These are phyloP conservation scores for Calycina marina DNA, from an alignment of 2,329 filamentous ascomycete genomes.

Conservation along the genomic window DNA sequence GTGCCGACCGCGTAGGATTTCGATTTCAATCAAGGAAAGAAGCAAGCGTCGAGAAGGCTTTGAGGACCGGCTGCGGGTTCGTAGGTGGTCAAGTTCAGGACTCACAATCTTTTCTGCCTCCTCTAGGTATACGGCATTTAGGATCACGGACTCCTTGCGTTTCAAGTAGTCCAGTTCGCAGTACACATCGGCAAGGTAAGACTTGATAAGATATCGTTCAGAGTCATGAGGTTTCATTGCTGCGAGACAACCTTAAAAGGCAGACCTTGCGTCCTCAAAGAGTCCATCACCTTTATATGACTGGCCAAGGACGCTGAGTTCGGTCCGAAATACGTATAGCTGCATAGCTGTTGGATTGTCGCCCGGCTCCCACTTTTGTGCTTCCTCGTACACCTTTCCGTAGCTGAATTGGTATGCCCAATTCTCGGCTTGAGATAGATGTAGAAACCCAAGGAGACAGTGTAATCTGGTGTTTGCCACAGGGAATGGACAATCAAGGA, in stretches of 20 bases:
- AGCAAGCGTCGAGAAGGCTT: conserved; percentile 4
- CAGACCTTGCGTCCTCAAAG: conserved; percentile 5
- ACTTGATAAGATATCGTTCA: conserved; percentile 5
- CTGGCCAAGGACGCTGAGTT: conserved; percentile 6
- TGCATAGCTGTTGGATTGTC: conserved; percentile 5
- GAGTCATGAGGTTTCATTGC: conserved; percentile 5
- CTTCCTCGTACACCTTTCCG: conserved; percentile 6
- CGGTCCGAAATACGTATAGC: conserved; percentile 5
- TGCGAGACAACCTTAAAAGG: conserved; percentile 5
- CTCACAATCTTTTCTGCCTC: conserved; percentile 5
- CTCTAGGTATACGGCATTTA: conserved; percentile 3
- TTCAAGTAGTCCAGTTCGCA: conserved; percentile 5
- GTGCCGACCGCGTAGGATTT: conserved; percentile 2
- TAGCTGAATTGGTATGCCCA: conserved; percentile 5
- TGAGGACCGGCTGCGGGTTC: conserved; percentile 2
- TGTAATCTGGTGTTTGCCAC: conserved; percentile 3
- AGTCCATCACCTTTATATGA: conserved; percentile 5
- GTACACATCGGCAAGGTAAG: conserved; percentile 5
- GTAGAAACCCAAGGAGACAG: conserved; percentile 5
- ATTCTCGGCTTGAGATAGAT: conserved; percentile 6
- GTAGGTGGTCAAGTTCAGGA: conserved; percentile 3
- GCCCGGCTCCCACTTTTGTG: conserved; percentile 4
- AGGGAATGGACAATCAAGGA: conserved; percentile 4
- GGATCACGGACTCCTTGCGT: conserved; percentile 2
- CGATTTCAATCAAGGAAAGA: conserved; percentile 5